A percentile compares a stretch with the other conserved stretches of the same genome.
These are phyloP conservation scores for Mycena sp. DNA, from an alignment of 1,284 basidiomycete species.

Conservation along the genomic window DNA sequence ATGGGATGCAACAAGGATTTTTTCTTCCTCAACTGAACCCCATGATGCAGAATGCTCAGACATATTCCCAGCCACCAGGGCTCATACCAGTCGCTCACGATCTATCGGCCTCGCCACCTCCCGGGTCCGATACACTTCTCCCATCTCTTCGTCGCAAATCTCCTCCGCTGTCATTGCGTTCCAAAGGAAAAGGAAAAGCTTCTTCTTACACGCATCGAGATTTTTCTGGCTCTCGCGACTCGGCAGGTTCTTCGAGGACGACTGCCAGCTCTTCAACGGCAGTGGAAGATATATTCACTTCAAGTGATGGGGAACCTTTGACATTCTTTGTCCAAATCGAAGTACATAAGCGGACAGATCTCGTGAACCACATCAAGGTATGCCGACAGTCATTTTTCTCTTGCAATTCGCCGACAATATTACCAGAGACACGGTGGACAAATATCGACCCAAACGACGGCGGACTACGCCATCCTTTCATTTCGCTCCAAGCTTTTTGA, in stretches of 20 bases:
- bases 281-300: slow-evolving; percentile 40
- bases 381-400: slow-evolving; percentile 20
- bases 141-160: slow-evolving; percentile 8
- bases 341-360: slow-evolving; percentile 53
- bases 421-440: slow-evolving; percentile 69
- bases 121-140: background rate
- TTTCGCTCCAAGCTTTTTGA: slow-evolving; percentile 58
- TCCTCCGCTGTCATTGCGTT: background rate
- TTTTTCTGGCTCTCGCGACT: slow-evolving; percentile 14
- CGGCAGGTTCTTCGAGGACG: slow-evolving; percentile 3
- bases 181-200: slow-evolving; percentile 26
- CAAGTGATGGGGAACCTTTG: slow-evolving; percentile 45
- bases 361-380: slow-evolving; percentile 68
- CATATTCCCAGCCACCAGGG: slow-evolving; percentile 13
- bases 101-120: background rate
- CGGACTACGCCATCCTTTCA: slow-evolving; percentile 68
- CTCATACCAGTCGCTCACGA: slow-evolving; percentile 3
- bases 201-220: background rate
- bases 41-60: background rate
- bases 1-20: background rate
- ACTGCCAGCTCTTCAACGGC: background rate
- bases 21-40: slow-evolving; percentile 1
- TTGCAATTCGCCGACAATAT: background rate
- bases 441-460: slow-evolving; percentile 59
- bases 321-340: slow-evolving; percentile 70